Conservation (phyloP, 108 stramenopile genomes). For the Skeletonema tropicum region DNA sequence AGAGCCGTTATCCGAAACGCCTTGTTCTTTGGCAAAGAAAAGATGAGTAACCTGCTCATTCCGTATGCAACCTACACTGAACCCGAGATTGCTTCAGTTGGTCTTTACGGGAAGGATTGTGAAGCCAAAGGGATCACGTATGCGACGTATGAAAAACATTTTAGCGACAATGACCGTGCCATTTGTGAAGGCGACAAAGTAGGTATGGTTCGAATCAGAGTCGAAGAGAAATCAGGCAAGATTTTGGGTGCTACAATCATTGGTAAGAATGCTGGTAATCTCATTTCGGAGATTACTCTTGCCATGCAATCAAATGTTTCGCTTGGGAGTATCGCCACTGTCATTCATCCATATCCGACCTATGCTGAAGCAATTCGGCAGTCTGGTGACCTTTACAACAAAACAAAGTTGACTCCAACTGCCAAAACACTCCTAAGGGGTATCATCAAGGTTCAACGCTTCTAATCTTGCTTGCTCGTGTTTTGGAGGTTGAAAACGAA, state of each 20-base stretch:
- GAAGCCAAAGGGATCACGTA: slow-evolving; percentile 69
- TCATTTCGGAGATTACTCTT: slow-evolving; percentile 87
- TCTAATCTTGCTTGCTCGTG: neutral
- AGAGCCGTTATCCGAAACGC: slow-evolving; percentile 85
- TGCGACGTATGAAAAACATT: slow-evolving; percentile 65
- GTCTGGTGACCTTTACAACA: slow-evolving; percentile 67
- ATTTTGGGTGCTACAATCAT: slow-evolving; percentile 89
- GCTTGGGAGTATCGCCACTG: slow-evolving; percentile 63
- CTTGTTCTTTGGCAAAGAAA: slow-evolving; percentile 80
- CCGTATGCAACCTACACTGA: slow-evolving; percentile 90
- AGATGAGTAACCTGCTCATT: slow-evolving; percentile 72
- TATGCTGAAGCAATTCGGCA: slow-evolving; percentile 69
- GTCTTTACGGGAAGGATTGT: slow-evolving; percentile 77
- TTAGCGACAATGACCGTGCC: slow-evolving; percentile 84
- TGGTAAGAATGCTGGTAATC: slow-evolving; percentile 83
- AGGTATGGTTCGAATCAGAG: slow-evolving; percentile 87
- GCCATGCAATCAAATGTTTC: slow-evolving; percentile 83
- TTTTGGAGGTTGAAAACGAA: too few species aligned
- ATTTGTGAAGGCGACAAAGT: slow-evolving; percentile 74
- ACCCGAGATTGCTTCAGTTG: slow-evolving; percentile 91
- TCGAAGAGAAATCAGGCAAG: slow-evolving; percentile 67
- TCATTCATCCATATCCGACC: slow-evolving; percentile 94
- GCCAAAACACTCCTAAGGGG: slow-evolving; percentile 55
- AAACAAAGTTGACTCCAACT: slow-evolving; percentile 53
- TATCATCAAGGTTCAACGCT: slow-evolving; percentile 60